These are phyloP conservation scores for Hypholoma sublateritium DNA, from an alignment of 768 basidiomycete genomes.

Conservation along the genomic window DNA sequence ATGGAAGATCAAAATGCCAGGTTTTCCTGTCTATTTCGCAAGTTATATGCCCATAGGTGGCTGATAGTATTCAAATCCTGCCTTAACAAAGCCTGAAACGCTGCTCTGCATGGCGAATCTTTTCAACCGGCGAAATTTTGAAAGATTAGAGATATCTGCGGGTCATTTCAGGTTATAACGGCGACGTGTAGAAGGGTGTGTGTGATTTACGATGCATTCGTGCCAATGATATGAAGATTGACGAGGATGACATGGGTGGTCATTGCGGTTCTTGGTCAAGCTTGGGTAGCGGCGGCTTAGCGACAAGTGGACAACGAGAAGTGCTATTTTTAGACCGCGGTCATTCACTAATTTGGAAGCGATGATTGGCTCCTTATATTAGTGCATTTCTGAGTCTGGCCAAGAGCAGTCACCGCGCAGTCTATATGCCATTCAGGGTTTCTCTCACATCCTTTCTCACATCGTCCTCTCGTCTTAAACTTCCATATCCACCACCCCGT, in stretches of 20 bases:
- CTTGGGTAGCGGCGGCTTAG: background rate
- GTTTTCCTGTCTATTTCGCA: conserved; percentile 34
- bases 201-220: conserved; percentile 42
- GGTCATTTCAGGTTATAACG: background rate
- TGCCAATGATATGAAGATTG: conserved; percentile 34
- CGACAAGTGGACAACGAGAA: background rate
- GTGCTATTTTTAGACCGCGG: background rate
- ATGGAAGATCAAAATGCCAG: conserved; percentile 43
- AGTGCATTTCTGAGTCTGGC: background rate
- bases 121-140: conserved; percentile 42
- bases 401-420: background rate
- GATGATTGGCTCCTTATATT: conserved; percentile 3
- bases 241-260: background rate
- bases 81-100: conserved; percentile 44
- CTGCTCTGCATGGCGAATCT: conserved; percentile 33
- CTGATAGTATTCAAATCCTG: conserved; percentile 2
- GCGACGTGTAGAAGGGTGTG: background rate
- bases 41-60: background rate
- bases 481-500: conserved; percentile 5
- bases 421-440: conserved; percentile 9
- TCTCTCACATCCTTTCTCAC: conserved; percentile 14
- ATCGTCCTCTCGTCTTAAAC: background rate
- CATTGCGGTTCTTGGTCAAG: background rate
- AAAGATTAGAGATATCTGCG: conserved; percentile 37
- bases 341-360: background rate